Percentiles rank a stretch among this genome's conserved stretches.
phyloP scores from a whole-genome alignment of 352 stramenopile genomes.

The Phytophthora fragariaefolia region DNA sequence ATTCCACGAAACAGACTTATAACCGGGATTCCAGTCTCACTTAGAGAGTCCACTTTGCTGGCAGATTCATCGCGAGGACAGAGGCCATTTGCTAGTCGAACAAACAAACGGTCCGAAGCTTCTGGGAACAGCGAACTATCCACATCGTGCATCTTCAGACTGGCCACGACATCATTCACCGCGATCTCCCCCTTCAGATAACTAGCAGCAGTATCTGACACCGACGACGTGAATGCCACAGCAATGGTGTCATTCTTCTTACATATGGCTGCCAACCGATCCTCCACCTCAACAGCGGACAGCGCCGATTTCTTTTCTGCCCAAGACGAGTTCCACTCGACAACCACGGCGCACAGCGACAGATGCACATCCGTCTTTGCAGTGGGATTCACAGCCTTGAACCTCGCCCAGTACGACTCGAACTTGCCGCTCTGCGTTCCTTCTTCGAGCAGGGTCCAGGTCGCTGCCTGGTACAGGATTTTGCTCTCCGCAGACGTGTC shows the following conservation, averaged over 20 bases:
- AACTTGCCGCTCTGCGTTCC: conserved; percentile 20
- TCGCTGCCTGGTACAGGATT: conserved; percentile 23
- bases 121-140: conserved; percentile 9
- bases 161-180: conserved; percentile 19
- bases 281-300: conserved; percentile 21
- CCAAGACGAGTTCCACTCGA: conserved; percentile 36
- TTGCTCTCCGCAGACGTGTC: conserved; percentile 10
- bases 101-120: conserved; percentile 38
- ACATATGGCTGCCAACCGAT: conserved; percentile 22
- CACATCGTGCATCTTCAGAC: conserved; percentile 28
- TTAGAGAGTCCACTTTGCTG: background rate
- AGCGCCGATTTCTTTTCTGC: conserved; percentile 11
- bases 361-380: background rate
- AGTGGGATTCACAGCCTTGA: conserved; percentile 18
- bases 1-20: conserved; percentile 30
- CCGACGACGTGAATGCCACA: conserved; percentile 35
- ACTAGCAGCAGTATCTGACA: conserved; percentile 9
- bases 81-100: conserved; percentile 28
- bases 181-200: conserved; percentile 30
- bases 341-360: conserved; percentile 36
- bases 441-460: conserved; percentile 30
- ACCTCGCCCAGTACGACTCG: conserved; percentile 39
- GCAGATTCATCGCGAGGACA: conserved; percentile 35
- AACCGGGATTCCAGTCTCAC: conserved; percentile 7
- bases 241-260: conserved; percentile 40